Evolutionary conservation across 108 stramenopile genomes (phyloP), one percentile per base, ranked within the genome.

Genomic region (Asterionellopsis glacialis): DNA sequence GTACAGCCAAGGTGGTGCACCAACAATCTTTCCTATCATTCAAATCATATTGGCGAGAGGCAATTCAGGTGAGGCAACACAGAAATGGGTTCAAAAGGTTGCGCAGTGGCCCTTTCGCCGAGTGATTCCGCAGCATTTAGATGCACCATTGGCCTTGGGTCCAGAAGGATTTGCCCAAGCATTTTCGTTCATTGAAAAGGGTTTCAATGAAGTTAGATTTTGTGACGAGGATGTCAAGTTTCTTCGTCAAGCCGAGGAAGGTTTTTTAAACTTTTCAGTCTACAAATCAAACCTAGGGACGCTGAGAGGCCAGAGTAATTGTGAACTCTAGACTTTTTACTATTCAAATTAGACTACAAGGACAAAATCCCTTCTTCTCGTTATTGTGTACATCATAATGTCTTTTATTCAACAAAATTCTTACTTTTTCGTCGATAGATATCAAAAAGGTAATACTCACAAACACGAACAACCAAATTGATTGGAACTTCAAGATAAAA

Each of bases 41-140:
- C 81, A 84, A 56, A 76, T 74, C 54, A 79, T 84, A 38, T 61
- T 84, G 24, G 26, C 54, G 11, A 52, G 75, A 49, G 70, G 79
- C n/a, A n/a, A n/a, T n/a, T n/a, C n/a, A n/a, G n/a, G n/a, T n/a
- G n/a, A n/a, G n/a, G n/a, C n/a, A n/a, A n/a, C n/a, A n/a, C 26
- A 41, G 27, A 48, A 45, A 47, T 83, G 82, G 82, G 69, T 79
- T 9, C 47, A 72, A 1, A n/a, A 43, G 13, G 78, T 84, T 10
- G 59, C 38, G 4, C 1, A 64, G 51, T 84, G 83, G 83, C 57
- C 57, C 24, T 84, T 79, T 44, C 43, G 47, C 11, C 63, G 75
- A 9, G 69, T 84, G 0, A 63, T 84, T 25, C 83, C 83, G 13
- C 39, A 33, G n/a, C 83, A 84, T 59, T 63, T 84, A 38, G 75